These are phyloP conservation scores for Kwoniella sp. DNA, from an alignment of 768 basidiomycete genomes.

Conservation along the genomic window DNA sequence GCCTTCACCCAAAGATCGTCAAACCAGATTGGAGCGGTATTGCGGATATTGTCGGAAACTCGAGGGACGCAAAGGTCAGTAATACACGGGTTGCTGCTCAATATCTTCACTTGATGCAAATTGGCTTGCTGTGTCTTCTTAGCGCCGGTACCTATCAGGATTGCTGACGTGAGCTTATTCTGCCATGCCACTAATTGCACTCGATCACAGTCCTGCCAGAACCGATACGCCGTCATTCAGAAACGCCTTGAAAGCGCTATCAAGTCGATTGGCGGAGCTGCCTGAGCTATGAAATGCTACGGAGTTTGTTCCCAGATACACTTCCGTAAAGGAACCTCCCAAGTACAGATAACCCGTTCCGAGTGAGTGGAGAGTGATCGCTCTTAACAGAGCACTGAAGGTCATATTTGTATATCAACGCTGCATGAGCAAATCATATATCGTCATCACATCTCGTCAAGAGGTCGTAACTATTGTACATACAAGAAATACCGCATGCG, in stretches of 20 bases:
- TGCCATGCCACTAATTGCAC: not conserved
- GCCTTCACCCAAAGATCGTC: conserved; percentile 17
- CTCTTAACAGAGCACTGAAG: too few relatives aligned
- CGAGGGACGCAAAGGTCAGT: conserved; percentile 27
- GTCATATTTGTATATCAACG: not conserved
- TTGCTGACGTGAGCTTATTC: conserved; percentile 14
- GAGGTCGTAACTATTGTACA: not conserved
- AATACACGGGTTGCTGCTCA: not conserved
- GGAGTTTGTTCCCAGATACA: too few relatives aligned
- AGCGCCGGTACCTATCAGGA: not conserved
- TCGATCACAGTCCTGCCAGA: conserved; percentile 29
- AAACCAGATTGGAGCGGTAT: conserved; percentile 21
- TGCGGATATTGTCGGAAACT: conserved; percentile 12
- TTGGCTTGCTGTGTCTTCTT: not conserved
- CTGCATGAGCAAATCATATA: too few relatives aligned
- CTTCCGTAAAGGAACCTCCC: too few relatives aligned
- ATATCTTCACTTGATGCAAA: not conserved
- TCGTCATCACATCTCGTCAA: not conserved
- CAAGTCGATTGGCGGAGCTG: conserved; percentile 14
- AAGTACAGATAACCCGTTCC: too few relatives aligned
- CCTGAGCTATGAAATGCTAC: too few relatives aligned
- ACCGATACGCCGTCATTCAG: conserved; percentile 18
- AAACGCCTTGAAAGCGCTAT: conserved; percentile 18
- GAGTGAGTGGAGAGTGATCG: too few relatives aligned
- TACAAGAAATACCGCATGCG: not conserved